phyloP scores from a whole-genome alignment of 768 basidiomycete species.

The Epithele typhae region DNA sequence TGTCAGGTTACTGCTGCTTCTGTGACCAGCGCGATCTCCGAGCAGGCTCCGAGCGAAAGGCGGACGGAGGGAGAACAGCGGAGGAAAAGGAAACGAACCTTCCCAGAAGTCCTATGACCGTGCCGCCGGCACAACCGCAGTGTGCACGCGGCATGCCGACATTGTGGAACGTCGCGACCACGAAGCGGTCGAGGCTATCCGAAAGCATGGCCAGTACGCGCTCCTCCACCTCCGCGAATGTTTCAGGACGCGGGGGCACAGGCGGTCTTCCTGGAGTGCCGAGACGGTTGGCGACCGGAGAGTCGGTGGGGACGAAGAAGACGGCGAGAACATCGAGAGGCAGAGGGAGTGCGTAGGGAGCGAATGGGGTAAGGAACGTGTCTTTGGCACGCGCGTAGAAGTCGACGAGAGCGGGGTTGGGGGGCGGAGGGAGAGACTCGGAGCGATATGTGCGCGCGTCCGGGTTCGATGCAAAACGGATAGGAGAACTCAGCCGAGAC shows the following conservation, averaged over 20 bases:
- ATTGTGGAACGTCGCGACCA: slow-evolving; percentile 62
- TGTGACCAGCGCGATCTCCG: no score
- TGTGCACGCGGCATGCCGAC: slow-evolving; percentile 67
- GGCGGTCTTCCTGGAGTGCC: slow-evolving; percentile 6
- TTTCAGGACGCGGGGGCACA: slow-evolving; percentile 58
- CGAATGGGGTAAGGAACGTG: slow-evolving; percentile 73
- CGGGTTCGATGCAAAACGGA: slow-evolving; percentile 17
- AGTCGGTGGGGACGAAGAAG: slow-evolving; percentile 27
- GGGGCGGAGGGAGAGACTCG: slow-evolving; percentile 13
- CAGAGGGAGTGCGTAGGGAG: slow-evolving; percentile 68
- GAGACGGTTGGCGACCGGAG: slow-evolving; percentile 2
- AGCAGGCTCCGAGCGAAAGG: slow-evolving; percentile 4
- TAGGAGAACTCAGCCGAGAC: slow-evolving; percentile 20
- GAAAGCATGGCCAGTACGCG: slow-evolving; percentile 58
- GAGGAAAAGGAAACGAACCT: slow-evolving; percentile 25
- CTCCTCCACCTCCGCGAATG: slow-evolving; percentile 56
- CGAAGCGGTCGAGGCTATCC: slow-evolving; percentile 61
- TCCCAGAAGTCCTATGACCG: slow-evolving; percentile 42
- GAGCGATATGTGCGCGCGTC: slow-evolving; percentile 13
- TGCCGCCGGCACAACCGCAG: slow-evolving; percentile 66
- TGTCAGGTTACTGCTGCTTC: no score
- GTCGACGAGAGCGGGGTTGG: slow-evolving; percentile 47
- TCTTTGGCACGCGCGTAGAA: slow-evolving; percentile 79
- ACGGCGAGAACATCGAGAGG: slow-evolving; percentile 57
- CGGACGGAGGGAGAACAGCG: neutral